Conservation (phyloP, 2,329 filamentous ascomycete species). For the Ascosphaera pollenicola region DNA sequence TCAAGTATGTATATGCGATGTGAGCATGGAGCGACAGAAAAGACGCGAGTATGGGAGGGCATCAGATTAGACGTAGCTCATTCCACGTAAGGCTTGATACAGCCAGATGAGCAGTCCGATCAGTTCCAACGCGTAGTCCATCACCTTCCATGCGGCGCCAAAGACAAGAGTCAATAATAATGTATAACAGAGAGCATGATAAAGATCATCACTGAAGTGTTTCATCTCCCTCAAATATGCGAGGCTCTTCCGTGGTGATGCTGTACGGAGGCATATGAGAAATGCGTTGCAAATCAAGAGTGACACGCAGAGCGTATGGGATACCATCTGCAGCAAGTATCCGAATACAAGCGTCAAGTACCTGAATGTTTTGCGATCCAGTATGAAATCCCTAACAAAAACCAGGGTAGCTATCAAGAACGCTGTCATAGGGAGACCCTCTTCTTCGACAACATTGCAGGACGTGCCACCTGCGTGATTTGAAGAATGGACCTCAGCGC, state of each 20-base stretch:
- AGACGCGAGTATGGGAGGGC: too few relatives aligned
- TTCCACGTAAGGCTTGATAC: background rate
- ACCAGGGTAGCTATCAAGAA: background rate
- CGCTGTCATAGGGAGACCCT: background rate
- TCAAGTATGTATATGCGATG: too few relatives aligned
- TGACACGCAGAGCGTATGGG: background rate
- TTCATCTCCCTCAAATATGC: background rate
- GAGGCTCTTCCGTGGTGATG: background rate
- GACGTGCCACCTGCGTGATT: background rate
- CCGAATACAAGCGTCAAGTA: background rate
- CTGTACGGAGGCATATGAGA: background rate
- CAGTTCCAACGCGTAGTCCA: background rate
- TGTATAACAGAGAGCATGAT: background rate
- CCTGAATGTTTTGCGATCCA: conserved; percentile 1
- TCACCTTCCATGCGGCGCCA: background rate
- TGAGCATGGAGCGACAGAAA: too few relatives aligned
- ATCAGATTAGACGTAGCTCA: background rate
- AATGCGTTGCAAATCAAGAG: background rate
- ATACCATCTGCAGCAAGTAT: background rate
- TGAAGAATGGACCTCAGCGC: background rate
- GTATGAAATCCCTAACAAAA: background rate
- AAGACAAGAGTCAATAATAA: background rate
- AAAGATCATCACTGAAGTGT: conserved; percentile 1
- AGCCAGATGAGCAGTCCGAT: background rate
- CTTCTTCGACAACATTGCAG: background rate